Evolutionary conservation across 2,329 filamentous ascomycete genomes (phyloP), one percentile per base, ranked within the genome.

Genomic region (Cladorrhinum sp.): DNA sequence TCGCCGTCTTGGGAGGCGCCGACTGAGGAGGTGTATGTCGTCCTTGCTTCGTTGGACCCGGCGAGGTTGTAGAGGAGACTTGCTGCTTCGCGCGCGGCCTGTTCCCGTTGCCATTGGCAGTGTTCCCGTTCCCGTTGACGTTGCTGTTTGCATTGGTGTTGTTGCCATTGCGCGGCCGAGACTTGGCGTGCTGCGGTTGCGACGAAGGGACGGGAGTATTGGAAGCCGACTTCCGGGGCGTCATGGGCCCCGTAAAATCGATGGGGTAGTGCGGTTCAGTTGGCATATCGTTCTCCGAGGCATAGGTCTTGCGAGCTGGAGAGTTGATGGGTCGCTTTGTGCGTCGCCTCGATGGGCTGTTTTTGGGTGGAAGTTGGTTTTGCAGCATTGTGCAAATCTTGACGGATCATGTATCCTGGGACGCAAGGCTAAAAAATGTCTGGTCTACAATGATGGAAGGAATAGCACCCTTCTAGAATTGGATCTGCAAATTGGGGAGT

Each of bases 241-340:
- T 85, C 24, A 66, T 69, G 27, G 76, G 76, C 32, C 66, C 67
- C 7, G 32, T 51, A 25, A 73, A 68, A 50, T 70, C 77, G 68
- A 64, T 77, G 69, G 66, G 73, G 65, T 69, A 71, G 55, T 66
- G 68, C 61, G 68, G 74, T 64, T 72, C 74, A 64, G 64, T 72
- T 50, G 70, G 73, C 65, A 75, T 72, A 66, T 86, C 84, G 66
- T 81, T 85, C 70, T 86, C 84, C 2, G 84, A 86, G 23, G 81
- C 83, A 67, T 85, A 85, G n/a, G 77, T 79, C 71, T 82, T 85
- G 62, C 79, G 79, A 10, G 73, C 74, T 16, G 78, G 68, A 18
- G 71, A 68, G 56, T 71, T 73, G 48, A 73, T 66, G 64, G 67
- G 71, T 65, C 73, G 71, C 61, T 77, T 71, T 70, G 74, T 66